phyloP scores from a whole-genome alignment of 164 flowering plant genomes.

The Buxus sempervirens region DNA sequence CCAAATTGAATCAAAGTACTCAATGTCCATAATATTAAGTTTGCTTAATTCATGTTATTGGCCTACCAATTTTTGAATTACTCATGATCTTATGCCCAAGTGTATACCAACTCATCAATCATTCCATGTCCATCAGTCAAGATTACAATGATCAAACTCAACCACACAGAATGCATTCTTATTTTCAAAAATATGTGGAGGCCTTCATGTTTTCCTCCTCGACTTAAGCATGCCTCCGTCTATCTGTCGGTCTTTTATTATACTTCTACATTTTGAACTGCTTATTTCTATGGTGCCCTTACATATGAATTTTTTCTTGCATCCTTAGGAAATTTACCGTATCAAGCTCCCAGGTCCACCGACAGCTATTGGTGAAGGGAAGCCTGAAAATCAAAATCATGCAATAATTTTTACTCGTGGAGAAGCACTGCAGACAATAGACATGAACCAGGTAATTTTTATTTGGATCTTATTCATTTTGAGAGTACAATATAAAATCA shows the following conservation, averaged over 20 bases:
- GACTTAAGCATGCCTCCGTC: background rate
- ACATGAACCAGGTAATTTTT: constrained; percentile 75
- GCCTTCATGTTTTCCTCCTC: too few species aligned
- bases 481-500: background rate
- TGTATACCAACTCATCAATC: too few species aligned
- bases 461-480: background rate
- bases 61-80: too few species aligned
- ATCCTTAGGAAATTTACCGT: constrained; percentile 82
- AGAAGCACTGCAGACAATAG: constrained; percentile 96
- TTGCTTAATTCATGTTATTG: too few species aligned
- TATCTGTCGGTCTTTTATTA: background rate
- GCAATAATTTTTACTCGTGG: constrained; percentile 97
- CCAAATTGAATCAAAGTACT: too few species aligned
- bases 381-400: constrained; percentile 99
- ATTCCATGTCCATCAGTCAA: too few species aligned
- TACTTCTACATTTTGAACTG: background rate
- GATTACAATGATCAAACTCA: too few species aligned
- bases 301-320: constrained; percentile 1
- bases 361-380: constrained; percentile 88
- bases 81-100: too few species aligned
- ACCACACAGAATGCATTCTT: too few species aligned
- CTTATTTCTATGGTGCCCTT: background rate
- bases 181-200: too few species aligned
- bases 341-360: constrained; percentile 96
- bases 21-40: too few species aligned